A percentile compares a stretch with the other conserved stretches of the same genome.
These are phyloP conservation scores for Chenopodium suecicum DNA, from an alignment of 148 eudicot species.

Conservation along the genomic window DNA sequence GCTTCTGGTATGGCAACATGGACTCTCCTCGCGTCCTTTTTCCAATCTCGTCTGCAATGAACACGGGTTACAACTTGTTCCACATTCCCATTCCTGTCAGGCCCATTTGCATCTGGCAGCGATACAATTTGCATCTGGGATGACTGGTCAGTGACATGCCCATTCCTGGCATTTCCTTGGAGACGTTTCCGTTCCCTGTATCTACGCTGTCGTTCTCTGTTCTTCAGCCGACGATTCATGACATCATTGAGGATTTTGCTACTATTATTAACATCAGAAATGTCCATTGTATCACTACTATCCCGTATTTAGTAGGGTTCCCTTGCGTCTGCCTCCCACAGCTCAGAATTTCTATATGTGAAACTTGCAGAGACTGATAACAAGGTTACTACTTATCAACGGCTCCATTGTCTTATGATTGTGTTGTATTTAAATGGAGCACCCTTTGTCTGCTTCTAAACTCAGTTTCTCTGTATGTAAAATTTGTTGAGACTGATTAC, in stretches of 20 bases:
- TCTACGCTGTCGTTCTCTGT: constrained; percentile 92
- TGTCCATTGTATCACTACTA: constrained; percentile 26
- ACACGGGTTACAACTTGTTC: constrained; percentile 44
- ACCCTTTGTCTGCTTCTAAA: too few relatives aligned
- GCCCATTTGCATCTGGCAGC: not conserved
- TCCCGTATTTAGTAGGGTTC: not conserved
- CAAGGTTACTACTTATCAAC: too few relatives aligned
- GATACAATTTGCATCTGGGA: constrained; percentile 33
- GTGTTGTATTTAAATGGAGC: too few relatives aligned
- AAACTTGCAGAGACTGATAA: not conserved
- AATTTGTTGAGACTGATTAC: not conserved
- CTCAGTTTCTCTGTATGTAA: not conserved
- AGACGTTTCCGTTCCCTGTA: constrained; percentile 87
- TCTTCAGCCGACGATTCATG: constrained; percentile 68
- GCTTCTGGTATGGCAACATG: constrained; percentile 41
- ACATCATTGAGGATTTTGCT: constrained; percentile 45
- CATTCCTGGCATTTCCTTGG: constrained; percentile 41
- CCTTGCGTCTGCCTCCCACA: not conserved
- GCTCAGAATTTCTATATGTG: not conserved
- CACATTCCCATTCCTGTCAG: constrained; percentile 16
- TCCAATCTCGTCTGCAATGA: constrained; percentile 73
- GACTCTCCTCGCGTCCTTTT: constrained; percentile 81
- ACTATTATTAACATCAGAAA: constrained; percentile 15
- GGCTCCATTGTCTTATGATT: too few relatives aligned
- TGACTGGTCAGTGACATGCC: constrained; percentile 12